These are phyloP conservation scores for Cladophialophora bantiana DNA, from an alignment of 2,329 filamentous ascomycete species.

Conservation along the genomic window DNA sequence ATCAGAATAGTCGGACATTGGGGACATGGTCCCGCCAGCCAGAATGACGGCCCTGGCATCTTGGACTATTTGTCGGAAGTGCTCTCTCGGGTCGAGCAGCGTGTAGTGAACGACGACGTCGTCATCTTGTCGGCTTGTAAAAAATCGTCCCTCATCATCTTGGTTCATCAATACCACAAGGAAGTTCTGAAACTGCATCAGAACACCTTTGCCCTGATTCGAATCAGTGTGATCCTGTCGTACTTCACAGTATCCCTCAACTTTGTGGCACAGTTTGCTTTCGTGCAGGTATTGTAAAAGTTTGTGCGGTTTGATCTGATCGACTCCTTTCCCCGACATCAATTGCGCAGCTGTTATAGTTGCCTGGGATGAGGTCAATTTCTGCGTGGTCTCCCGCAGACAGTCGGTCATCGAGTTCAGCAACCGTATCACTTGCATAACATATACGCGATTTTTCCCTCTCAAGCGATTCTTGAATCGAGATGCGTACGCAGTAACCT, in stretches of 20 bases:
- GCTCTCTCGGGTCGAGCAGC: conserved; percentile 86
- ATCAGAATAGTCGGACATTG: conserved; percentile 86
- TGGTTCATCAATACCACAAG: conserved; percentile 85
- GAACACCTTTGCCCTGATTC: conserved; percentile 53
- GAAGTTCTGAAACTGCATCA: conserved; percentile 72
- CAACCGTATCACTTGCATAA: conserved; percentile 84
- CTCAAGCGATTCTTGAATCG: conserved; percentile 88
- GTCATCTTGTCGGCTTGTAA: conserved; percentile 58
- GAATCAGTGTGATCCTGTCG: conserved; percentile 40
- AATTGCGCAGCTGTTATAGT: conserved; percentile 74
- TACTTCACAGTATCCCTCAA: conserved; percentile 78
- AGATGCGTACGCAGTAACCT: conserved; percentile 82
- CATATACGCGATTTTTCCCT: conserved; percentile 88
- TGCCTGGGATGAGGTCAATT: conserved; percentile 63
- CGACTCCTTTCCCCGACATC: conserved; percentile 82
- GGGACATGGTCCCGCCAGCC: conserved; percentile 96
- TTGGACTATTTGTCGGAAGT: conserved; percentile 86
- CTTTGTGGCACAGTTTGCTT: conserved; percentile 91
- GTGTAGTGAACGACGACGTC: conserved; percentile 77
- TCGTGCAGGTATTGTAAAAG: conserved; percentile 86
- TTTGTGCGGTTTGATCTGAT: conserved; percentile 94
- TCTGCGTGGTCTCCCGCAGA: conserved; percentile 61
- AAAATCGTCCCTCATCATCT: conserved; percentile 69
- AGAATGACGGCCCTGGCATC: conserved; percentile 86
- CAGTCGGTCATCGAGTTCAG: conserved; percentile 78